A percentile compares a stretch with the other conserved stretches of the same genome.
phyloP scores from a whole-genome alignment of 2,329 filamentous ascomycete genomes.

The Nemania bipapillata region DNA sequence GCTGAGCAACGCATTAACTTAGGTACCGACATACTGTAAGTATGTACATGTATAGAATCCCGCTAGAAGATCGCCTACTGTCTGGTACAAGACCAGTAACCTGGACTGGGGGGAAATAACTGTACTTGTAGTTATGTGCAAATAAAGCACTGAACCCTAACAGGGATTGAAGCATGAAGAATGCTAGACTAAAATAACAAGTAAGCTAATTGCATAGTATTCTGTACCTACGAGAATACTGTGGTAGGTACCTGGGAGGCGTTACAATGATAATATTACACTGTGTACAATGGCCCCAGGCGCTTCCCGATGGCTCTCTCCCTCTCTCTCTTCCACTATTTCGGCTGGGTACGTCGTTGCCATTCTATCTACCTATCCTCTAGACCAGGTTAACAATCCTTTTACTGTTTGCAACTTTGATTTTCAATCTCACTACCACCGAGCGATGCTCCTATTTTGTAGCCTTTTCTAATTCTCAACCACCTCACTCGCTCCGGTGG shows the following conservation, averaged over 20 bases:
- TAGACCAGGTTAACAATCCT: background rate
- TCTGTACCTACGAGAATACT: background rate
- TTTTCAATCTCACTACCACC: constrained; percentile 28
- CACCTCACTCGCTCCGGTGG: constrained; percentile 71
- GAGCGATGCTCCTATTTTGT: constrained; percentile 34
- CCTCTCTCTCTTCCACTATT: constrained; percentile 10
- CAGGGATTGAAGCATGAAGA: constrained; percentile 10
- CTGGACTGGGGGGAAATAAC: background rate
- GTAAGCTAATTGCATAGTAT: background rate
- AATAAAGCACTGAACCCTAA: background rate
- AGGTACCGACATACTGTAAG: background rate
- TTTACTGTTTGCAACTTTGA: constrained; percentile 28
- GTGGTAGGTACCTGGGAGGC: background rate
- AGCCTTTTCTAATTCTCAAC: constrained; percentile 42
- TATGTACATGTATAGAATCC: background rate
- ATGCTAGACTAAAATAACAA: constrained; percentile 1
- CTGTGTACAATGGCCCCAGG: constrained; percentile 21
- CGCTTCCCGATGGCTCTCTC: constrained; percentile 4
- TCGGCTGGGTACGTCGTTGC: background rate
- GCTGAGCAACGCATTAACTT: background rate
- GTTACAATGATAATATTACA: constrained; percentile 2
- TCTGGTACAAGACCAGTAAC: background rate
- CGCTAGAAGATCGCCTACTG: background rate
- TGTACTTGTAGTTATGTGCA: background rate
- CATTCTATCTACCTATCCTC: constrained; percentile 2